Evolutionary conservation across 2,329 filamentous ascomycete genomes (phyloP).

Genomic region (Ilyonectria mors-panacis): DNA sequence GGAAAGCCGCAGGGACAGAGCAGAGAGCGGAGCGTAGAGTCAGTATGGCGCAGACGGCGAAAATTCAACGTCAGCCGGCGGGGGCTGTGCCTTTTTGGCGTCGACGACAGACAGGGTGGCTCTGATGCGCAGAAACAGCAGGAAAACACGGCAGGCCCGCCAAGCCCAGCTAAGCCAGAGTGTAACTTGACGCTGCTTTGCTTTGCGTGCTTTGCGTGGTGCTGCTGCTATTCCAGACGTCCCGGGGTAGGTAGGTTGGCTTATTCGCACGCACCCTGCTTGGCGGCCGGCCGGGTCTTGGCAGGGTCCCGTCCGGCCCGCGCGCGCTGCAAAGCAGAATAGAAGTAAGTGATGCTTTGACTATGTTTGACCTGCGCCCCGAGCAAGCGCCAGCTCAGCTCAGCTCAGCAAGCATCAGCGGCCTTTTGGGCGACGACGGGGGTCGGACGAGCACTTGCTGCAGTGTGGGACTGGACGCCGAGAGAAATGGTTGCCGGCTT

Average conservation of each 20-base stretch:
- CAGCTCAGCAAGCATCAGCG: constrained; percentile 31
- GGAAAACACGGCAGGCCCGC: not conserved
- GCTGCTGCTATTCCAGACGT: not conserved
- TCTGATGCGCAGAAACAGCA: not conserved
- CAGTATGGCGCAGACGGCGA: constrained; percentile 31
- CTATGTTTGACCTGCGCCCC: constrained; percentile 12
- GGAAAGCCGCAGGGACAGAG: constrained; percentile 23
- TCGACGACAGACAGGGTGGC: constrained; percentile 6
- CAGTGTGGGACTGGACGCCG: constrained; percentile 3
- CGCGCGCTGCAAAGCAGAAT: not conserved
- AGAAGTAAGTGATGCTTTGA: not conserved
- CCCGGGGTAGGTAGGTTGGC: too few relatives aligned
- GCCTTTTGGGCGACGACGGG: constrained; percentile 1
- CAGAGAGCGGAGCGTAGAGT: not conserved
- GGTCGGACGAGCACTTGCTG: constrained; percentile 11
- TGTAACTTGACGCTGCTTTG: not conserved
- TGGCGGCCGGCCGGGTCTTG: not conserved
- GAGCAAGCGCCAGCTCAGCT: not conserved
- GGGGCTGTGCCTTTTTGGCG: constrained; percentile 36
- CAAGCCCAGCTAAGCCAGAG: not conserved
- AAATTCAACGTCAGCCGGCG: constrained; percentile 48
- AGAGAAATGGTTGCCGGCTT: not conserved
- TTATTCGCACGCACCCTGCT: too few relatives aligned
- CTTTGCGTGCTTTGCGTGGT: too few relatives aligned
- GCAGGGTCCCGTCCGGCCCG: not conserved